Conservation (phyloP, 1,284 basidiomycete genomes). For the Irpex sp. region DNA sequence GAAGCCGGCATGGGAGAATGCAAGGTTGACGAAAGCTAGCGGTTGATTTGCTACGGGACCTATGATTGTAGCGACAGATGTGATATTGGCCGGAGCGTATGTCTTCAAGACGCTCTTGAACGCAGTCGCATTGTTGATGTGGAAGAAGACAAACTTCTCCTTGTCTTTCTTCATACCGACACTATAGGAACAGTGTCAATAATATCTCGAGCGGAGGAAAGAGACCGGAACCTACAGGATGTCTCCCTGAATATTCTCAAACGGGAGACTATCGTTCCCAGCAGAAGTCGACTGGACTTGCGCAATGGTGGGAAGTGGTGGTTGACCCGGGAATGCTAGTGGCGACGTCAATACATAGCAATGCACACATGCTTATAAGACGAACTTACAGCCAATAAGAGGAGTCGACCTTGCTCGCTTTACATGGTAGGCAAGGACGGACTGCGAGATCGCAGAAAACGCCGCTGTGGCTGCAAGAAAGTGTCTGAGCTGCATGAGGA, state of each 20-base stretch:
- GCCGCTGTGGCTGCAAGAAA: background rate
- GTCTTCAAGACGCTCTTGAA: conserved; percentile 2
- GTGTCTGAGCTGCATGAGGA: background rate
- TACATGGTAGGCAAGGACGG: background rate
- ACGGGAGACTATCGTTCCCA: conserved; percentile 1
- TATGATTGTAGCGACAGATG: conserved; percentile 1
- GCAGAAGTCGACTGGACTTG: background rate
- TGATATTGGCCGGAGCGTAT: conserved; percentile 4
- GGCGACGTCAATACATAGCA: background rate
- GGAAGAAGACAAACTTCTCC: conserved; percentile 7
- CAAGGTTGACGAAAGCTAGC: conserved; percentile 5
- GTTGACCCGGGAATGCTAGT: conserved; percentile 9
- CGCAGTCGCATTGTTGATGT: background rate
- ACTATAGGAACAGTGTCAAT: background rate
- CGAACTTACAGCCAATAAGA: background rate
- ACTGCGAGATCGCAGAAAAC: background rate
- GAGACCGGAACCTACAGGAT: background rate
- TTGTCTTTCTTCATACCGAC: background rate
- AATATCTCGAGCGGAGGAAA: background rate
- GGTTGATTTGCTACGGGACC: background rate
- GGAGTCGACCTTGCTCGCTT: background rate
- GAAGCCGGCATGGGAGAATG: conserved; percentile 1
- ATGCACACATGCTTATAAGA: too few relatives aligned
- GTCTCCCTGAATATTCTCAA: conserved; percentile 6
- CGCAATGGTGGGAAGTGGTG: background rate